Conservation (phyloP, 495 filamentous ascomycete genomes). For the Physcia stellaris region DNA sequence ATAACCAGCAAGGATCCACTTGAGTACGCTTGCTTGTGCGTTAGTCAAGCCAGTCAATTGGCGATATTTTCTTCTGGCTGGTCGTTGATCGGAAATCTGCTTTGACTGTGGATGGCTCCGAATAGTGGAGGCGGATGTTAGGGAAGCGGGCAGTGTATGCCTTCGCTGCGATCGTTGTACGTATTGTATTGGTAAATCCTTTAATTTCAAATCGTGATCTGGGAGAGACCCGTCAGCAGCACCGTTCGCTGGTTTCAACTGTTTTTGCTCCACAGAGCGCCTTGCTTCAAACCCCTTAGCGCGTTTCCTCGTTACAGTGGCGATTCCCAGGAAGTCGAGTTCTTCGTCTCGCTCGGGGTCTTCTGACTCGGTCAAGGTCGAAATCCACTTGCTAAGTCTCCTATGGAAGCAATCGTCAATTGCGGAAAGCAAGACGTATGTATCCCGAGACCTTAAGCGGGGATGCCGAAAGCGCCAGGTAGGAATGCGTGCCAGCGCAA, state of each 20-base stretch:
- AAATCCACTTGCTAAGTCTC: slow-evolving; percentile 25
- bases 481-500: slow-evolving; percentile 74
- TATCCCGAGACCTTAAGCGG: slow-evolving; percentile 1
- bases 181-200: not conserved
- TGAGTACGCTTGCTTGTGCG: slow-evolving; percentile 56
- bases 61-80: not conserved
- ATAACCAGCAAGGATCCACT: slow-evolving; percentile 71
- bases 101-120: not conserved
- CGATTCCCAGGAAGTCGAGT: not conserved
- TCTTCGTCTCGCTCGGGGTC: slow-evolving; percentile 34
- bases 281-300: not conserved
- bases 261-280: not conserved
- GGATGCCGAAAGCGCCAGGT: slow-evolving; percentile 64
- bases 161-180: slow-evolving; percentile 8
- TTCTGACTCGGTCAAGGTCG: slow-evolving; percentile 23
- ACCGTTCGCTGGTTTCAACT: not conserved
- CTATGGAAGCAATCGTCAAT: slow-evolving; percentile 36
- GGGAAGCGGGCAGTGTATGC: slow-evolving; percentile 13
- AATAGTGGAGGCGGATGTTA: not conserved
- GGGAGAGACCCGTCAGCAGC: not conserved
- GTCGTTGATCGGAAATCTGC: not conserved
- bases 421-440: slow-evolving; percentile 34
- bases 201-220: not conserved
- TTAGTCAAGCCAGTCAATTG: slow-evolving; percentile 50
- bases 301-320: not conserved